Evolutionary conservation across 2,329 filamentous ascomycete species (phyloP), one percentile per base, ranked within the genome.

Genomic region (Neonectria faginata): DNA sequence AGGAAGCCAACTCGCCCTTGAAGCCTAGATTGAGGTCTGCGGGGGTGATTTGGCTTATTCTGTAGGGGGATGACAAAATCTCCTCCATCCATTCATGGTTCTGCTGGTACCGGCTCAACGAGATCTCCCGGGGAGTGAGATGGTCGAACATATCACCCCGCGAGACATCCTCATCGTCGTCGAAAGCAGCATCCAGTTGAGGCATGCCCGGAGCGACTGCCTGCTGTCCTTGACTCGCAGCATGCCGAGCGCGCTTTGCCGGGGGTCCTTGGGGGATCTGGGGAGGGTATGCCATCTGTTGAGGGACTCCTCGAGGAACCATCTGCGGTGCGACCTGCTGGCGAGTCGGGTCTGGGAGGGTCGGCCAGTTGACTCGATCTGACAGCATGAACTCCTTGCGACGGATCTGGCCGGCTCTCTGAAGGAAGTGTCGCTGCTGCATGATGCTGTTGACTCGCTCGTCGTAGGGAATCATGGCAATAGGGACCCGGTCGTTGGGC

Each of bases 71-170:
- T 1, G 92, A 93, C 58, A 98, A 87, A 29, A 99, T 90, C 79
- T 99, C 95, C 75, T 98, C 96, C 93, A 99, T 97, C 96, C 95
- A 98, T 78, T 97, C 93, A 74, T 99, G 95, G 73, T 99, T 97
- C 76, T 97, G 94, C 76, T 91, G 91, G 78, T 97, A 99, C 60
- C 96, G 88, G 68, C 89, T 88, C 65, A 93, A 84, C 71, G 94
- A 97, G 66, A 99, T 91, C 68, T 99, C 96, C 47, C 94, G 88
- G 3, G 94, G 94, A 0, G 93, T 95, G 67, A 97, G 83, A 67
- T 93, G 88, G 76, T 99, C 96, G 74, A 99, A 93, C 76, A 94
- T 86, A 77, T 99, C 96, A 29, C 94, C 94, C 20, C 92, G 86
- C 7, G 91, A 92, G 3, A 91, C 92, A 74, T 97, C 95, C 77